These are phyloP conservation scores for Cystobasidium onofrii DNA, from an alignment of 768 basidiomycete species.

Conservation along the genomic window DNA sequence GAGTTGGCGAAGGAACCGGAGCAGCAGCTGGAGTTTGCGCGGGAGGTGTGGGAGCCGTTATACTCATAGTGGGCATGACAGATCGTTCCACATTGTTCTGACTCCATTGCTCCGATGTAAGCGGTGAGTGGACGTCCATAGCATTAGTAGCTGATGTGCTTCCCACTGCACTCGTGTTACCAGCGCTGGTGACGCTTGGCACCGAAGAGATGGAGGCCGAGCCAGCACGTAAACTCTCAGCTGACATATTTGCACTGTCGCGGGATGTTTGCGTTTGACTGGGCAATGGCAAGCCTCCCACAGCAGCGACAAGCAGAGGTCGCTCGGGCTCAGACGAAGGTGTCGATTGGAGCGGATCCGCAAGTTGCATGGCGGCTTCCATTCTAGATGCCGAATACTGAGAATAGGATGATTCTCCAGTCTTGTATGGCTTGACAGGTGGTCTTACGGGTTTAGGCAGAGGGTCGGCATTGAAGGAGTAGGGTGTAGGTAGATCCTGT, in stretches of 20 bases:
- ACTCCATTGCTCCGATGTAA: conserved; percentile 24
- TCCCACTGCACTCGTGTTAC: not conserved
- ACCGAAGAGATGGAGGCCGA: not conserved
- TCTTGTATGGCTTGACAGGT: conserved; percentile 23
- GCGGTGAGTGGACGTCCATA: conserved; percentile 5
- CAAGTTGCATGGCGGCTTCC: not conserved
- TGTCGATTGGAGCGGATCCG: not conserved
- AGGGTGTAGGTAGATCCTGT: conserved; percentile 13
- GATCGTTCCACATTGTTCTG: conserved; percentile 6
- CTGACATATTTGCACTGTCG: not conserved
- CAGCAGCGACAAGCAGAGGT: not conserved
- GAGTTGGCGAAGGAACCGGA: not conserved
- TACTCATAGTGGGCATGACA: conserved; percentile 7
- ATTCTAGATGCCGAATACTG: conserved; percentile 9
- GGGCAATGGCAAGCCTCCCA: not conserved
- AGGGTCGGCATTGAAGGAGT: not conserved
- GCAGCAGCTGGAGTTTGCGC: not conserved
- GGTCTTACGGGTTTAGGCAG: conserved; percentile 6
- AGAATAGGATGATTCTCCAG: conserved; percentile 22
- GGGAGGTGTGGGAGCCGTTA: conserved; percentile 20
- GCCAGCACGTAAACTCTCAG: not conserved
- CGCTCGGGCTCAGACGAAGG: conserved; percentile 7
- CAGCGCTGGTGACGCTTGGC: not conserved
- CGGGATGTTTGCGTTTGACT: not conserved
- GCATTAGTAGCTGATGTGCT: conserved; percentile 7